Percentiles rank a stretch among this genome's conserved stretches.
These are phyloP conservation scores for Trichosporon asahii DNA, from an alignment of 1,284 basidiomycete species.

Conservation along the genomic window DNA sequence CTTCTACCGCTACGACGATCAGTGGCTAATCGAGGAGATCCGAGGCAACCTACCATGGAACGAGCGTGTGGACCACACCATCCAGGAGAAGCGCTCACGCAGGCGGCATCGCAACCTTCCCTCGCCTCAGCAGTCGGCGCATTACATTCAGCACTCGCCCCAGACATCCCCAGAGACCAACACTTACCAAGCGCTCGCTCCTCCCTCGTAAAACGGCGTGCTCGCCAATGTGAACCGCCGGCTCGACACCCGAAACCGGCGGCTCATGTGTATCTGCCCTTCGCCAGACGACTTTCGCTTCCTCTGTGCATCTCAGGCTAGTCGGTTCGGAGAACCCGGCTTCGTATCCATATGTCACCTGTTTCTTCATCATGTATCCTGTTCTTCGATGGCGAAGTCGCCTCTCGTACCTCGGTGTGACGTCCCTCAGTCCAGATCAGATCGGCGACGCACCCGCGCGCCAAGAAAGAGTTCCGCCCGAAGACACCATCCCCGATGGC, in stretches of 20 bases:
- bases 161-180: neutral
- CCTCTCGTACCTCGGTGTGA: no score
- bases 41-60: neutral
- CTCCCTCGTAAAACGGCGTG: neutral
- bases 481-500: no score
- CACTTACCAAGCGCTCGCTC: neutral
- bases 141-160: neutral
- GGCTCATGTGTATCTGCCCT: no score
- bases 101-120: neutral
- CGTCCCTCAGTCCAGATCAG: no score
- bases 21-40: neutral
- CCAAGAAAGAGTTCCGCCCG: no score
- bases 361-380: neutral
- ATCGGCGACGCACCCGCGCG: no score
- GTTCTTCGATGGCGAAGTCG: neutral
- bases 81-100: neutral
- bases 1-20: neutral
- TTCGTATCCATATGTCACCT: neutral
- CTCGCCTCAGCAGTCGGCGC: neutral
- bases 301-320: neutral
- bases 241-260: no score
- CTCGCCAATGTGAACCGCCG: no score
- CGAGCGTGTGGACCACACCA: neutral
- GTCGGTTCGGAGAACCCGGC: neutral
- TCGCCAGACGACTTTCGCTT: no score